Base-by-base conservation (phyloP, 2,329 filamentous ascomycete species). In the Cephalotrichum gorgonifer region DNA sequence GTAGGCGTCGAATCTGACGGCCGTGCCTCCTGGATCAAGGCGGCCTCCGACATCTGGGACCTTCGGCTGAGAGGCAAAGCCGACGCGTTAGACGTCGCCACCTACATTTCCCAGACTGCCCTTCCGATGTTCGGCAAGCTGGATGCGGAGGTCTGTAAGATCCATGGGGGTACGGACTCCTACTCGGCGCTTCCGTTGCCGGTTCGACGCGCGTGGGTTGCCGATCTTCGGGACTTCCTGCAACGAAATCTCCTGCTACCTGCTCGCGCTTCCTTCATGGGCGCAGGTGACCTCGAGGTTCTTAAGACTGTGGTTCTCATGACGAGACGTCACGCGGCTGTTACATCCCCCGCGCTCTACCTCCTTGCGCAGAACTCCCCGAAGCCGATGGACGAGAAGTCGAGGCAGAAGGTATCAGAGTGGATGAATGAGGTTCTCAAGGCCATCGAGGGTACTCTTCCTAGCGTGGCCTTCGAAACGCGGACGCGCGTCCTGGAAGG, bases 241-340 rank as follows among this genome's bases (percentile, higher is more conserved):
- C 69, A 70, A 42, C 67, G 67, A 28, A 75, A 70, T 54, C 62
- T 81, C 49, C 68, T 79, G 43, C 65, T 76, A 2, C 76, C 76
- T 1, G 71, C 73, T 1, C 69, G 73, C 50, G 66, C 71, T 1
- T 61, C 63, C 1, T 80, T 74, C 50, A 53, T 74, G 15, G 69
- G 66, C 49, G 64, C 64, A 22, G 63, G 64, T 35, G 66, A 66
- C 25, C 59, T 72, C 38, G 67, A 69, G 23, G 56, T 68, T 5
- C 56, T 78, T 20, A 59, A 64, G 12, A 59, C 60, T 23, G 68
- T 72, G 2, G 62, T 76, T 2, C 60, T 66, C 3, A 60, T 69
- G 22, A 64, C 69, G 2, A 57, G 61, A 3, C 57, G 55, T 8
- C 62, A 63, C 2, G 54, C 68, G 6, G 56, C 65, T 1, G 53